Evolutionary conservation across 257 asterid genomes (phyloP).

Genomic region (Ophiorrhiza pumila): DNA sequence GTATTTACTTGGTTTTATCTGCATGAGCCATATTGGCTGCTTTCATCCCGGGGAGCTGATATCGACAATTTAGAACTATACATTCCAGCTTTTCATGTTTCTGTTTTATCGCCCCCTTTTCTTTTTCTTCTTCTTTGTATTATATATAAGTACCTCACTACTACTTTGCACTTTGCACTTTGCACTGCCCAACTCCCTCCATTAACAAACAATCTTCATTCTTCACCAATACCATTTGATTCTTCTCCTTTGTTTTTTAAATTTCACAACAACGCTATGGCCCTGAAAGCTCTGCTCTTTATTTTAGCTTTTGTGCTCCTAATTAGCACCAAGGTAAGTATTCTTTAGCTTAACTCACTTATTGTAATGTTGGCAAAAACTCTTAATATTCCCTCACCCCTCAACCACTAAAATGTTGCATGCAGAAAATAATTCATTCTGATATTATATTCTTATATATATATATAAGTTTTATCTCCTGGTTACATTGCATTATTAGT

Average conservation of each 20-base stretch:
- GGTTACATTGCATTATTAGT: not conserved
- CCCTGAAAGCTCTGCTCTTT: constrained; percentile 3
- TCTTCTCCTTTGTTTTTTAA: not conserved
- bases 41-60: not conserved
- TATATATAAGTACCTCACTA: not conserved
- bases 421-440: no score
- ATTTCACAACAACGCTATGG: not conserved
- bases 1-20: not conserved
- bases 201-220: not conserved
- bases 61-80: not conserved
- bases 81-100: constrained; percentile 8
- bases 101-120: not conserved
- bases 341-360: not conserved
- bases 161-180: not conserved
- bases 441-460: no score
- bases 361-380: not conserved
- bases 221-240: not conserved
- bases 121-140: not conserved
- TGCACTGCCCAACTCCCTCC: not conserved
- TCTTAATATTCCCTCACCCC: not conserved
- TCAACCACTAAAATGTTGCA: no score
- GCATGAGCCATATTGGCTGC: not conserved
- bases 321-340: constrained; percentile 9
- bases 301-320: constrained; percentile 16
- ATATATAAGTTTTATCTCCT: not conserved